A percentile compares a stretch with the other conserved stretches of the same genome.
phyloP scores from a whole-genome alignment of 2,329 filamentous ascomycete genomes.

The Sporothrix pseudoabietina region DNA sequence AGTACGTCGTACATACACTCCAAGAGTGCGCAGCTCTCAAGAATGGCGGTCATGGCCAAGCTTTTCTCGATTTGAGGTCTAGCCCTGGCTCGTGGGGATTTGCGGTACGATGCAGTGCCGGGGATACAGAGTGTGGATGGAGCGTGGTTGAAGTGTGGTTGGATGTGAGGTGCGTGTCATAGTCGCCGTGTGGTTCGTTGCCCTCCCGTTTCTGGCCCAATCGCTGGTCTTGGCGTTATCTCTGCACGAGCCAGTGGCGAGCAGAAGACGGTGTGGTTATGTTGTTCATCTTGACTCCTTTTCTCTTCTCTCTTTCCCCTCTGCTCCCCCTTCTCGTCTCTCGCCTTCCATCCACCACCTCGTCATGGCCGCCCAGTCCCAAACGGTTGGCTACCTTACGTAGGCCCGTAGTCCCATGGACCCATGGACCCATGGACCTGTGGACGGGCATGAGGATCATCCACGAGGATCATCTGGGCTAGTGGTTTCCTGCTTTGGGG shows the following conservation, averaged over 20 bases:
- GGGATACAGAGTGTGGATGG: background rate
- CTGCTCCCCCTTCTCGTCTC: background rate
- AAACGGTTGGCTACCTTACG: background rate
- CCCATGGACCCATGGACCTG: too few species aligned
- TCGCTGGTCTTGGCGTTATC: constrained; percentile 34
- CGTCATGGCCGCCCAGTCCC: background rate
- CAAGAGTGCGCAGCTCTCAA: background rate
- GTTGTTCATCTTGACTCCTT: background rate
- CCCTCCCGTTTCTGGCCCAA: constrained; percentile 25
- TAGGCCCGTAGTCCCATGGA: background rate
- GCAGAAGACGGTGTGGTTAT: constrained; percentile 8
- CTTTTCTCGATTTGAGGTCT: background rate
- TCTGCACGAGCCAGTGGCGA: background rate
- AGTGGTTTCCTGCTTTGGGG: background rate
- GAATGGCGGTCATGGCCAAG: background rate
- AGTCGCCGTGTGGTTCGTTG: background rate
- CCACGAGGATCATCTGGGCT: background rate
- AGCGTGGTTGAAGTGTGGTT: background rate
- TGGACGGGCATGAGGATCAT: background rate
- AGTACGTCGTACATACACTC: background rate
- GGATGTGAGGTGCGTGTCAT: background rate
- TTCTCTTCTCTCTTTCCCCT: background rate
- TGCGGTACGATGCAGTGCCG: background rate
- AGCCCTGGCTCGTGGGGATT: background rate
- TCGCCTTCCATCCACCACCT: too few species aligned